Evolutionary conservation across 1,284 basidiomycete species (phyloP), one percentile per base, ranked within the genome.

Genomic region (Leccinum fallax): DNA sequence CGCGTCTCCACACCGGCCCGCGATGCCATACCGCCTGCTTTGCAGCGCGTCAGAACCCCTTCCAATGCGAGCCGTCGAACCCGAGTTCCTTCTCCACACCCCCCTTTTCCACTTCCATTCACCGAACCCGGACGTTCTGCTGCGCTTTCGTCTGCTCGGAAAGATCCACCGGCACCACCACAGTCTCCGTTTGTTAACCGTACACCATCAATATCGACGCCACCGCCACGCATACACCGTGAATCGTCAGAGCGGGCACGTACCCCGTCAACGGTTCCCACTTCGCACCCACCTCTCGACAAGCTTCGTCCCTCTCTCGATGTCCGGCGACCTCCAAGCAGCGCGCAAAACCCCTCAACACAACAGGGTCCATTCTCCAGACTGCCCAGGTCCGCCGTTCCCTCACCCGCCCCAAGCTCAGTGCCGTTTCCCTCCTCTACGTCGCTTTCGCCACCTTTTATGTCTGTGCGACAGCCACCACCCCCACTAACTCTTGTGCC

Each of bases 1-100:
- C 69, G 60, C 19, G 53, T 69, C 51, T 55, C 70, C 15, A 60
- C 62, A 26, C 63, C 72, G 15, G 53, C 53, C n/a, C 72, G 67
- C 10, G 66, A 65, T 53, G 34, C 32, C 16, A 30, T 63, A 43
- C 72, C 69, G 0, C 58, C 61, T 3, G 53, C 62, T 34, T 6
- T 70, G 21, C 64, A 61, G 43, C 65, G 73, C 26, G 43, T 46
- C 30, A 66, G 63, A 61, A 61, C 69, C 2, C 60, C 69, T 30
- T 65, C 72, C 1, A 74, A 63, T 7, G 48, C 60, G 15, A 49
- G 53, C 26, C 65, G 58, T 53, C 34, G 38, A 21, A 13, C 49
- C 30, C 53, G 59, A 16, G 28, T 30, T 54, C 60, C 71, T 5
- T 61, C 64, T 30, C 43, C 65, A 16, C 64, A 57, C 16, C 11